A percentile compares a stretch with the other conserved stretches of the same genome.
Evolutionary conservation across 225 moss, liverwort and hornwort species (phyloP).

Genomic region (Pseudoscleropodium purum): DNA sequence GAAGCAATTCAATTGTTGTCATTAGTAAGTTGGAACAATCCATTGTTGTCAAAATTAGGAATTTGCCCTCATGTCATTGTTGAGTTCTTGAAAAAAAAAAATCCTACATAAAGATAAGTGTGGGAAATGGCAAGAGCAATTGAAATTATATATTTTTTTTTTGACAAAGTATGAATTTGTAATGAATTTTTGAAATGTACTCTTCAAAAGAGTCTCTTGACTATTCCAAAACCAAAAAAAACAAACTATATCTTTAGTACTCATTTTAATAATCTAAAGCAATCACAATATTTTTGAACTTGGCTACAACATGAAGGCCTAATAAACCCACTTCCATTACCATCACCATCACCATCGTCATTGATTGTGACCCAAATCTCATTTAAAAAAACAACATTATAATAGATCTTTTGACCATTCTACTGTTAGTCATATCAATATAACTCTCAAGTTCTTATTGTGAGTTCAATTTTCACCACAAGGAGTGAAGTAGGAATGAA

Average conservation of each 20-base stretch:
- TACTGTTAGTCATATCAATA: background rate
- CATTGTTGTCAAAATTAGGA: background rate
- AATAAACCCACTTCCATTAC: background rate
- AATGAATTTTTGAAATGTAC: background rate
- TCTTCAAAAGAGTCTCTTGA: background rate
- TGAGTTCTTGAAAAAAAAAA: too few species aligned
- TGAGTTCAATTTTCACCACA: background rate
- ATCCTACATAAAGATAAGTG: background rate
- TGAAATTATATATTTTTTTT: background rate
- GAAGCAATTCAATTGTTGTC: background rate
- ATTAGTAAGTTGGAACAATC: background rate
- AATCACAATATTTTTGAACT: background rate
- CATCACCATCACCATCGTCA: background rate
- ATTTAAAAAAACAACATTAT: background rate
- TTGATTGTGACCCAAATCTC: background rate
- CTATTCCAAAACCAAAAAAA: background rate
- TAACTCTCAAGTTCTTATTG: too few species aligned
- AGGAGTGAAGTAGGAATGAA: too few species aligned
- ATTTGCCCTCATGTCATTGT: background rate
- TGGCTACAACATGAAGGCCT: background rate
- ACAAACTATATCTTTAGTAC: background rate
- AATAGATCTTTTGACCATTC: background rate
- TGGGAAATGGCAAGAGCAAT: background rate
- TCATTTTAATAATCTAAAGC: background rate
- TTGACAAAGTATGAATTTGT: background rate